Conservation (phyloP, 176 grass and related monocot species). For the Dactylis glomerata region DNA sequence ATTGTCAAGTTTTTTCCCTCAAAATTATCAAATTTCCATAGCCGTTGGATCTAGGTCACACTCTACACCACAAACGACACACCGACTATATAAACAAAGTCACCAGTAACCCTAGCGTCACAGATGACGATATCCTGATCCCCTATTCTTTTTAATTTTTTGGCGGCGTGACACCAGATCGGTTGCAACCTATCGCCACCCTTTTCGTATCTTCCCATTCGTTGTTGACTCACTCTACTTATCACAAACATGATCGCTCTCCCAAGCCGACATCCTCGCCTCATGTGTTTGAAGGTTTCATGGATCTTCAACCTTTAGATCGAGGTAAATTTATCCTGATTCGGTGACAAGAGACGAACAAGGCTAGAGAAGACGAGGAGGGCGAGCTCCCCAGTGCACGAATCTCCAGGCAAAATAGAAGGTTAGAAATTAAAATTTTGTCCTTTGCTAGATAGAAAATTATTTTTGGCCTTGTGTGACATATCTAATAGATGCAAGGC, state of each 20-base stretch:
- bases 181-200: not conserved
- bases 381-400: not conserved
- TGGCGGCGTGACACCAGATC: not conserved
- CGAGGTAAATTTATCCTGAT: not conserved
- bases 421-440: not conserved
- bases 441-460: not conserved
- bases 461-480: not conserved
- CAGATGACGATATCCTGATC: no score
- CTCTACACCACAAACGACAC: not conserved
- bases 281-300: not conserved
- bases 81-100: not conserved
- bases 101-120: not conserved
- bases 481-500: not conserved
- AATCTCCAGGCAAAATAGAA: not conserved
- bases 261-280: not conserved
- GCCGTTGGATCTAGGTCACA: not conserved
- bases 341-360: not conserved
- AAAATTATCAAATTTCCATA: not conserved
- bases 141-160: not conserved
- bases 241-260: not conserved
- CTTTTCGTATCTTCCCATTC: not conserved
- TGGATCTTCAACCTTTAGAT: not conserved
- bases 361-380: not conserved
- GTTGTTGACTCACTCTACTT: not conserved
- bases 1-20: not conserved